phyloP scores from a whole-genome alignment of 2,329 filamentous ascomycete genomes.

The Alternaria atra region DNA sequence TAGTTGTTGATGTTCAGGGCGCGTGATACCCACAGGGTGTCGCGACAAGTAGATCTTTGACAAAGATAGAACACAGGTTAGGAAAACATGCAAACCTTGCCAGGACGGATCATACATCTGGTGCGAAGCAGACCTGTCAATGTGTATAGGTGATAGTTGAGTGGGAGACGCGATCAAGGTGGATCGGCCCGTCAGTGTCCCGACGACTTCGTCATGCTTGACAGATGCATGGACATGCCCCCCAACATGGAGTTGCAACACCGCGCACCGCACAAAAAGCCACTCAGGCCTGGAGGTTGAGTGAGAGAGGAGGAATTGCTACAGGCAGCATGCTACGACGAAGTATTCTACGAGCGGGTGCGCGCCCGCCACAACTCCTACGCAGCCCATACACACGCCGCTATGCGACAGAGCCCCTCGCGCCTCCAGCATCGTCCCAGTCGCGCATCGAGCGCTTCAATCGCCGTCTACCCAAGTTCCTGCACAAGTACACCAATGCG shows the following conservation, averaged over 20 bases:
- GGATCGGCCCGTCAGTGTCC: slow-evolving; percentile 14
- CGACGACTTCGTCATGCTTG: slow-evolving; percentile 16
- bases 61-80: not conserved
- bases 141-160: not conserved
- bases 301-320: slow-evolving; percentile 5
- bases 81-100: not conserved
- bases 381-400: slow-evolving; percentile 22
- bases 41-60: not conserved
- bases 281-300: slow-evolving; percentile 7
- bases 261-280: not conserved
- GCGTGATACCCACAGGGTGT: slow-evolving; percentile 14
- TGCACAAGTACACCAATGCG: slow-evolving; percentile 73
- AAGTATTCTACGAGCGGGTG: slow-evolving; percentile 5
- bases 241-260: slow-evolving; percentile 5
- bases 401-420: slow-evolving; percentile 28
- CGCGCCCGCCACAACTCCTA: slow-evolving; percentile 1
- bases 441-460: slow-evolving; percentile 49
- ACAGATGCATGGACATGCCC: not conserved
- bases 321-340: slow-evolving; percentile 23
- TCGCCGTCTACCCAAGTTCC: slow-evolving; percentile 64
- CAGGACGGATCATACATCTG: not conserved
- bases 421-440: slow-evolving; percentile 31
- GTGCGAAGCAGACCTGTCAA: not conserved
- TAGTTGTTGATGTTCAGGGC: slow-evolving; percentile 23
- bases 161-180: slow-evolving; percentile 2